These are phyloP conservation scores for Talaromyces sp. DNA, from an alignment of 2,329 filamentous ascomycete genomes.

Conservation along the genomic window DNA sequence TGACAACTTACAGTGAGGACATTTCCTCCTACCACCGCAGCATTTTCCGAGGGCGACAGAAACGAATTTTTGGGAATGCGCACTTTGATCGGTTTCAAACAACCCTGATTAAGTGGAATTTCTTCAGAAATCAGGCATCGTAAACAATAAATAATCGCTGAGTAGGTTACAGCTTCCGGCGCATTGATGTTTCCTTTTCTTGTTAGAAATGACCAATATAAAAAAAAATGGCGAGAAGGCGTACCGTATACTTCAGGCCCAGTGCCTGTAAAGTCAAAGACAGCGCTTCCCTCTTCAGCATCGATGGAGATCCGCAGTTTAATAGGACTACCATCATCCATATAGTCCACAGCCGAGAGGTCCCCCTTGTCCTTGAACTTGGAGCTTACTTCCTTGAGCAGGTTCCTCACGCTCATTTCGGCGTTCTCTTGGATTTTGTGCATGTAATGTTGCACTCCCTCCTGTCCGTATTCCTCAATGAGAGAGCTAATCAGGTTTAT, in stretches of 20 bases:
- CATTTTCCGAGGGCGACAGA: slow-evolving; percentile 63
- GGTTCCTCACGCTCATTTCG: slow-evolving; percentile 62
- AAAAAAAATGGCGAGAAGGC: slow-evolving; percentile 11
- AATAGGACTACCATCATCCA: slow-evolving; percentile 80
- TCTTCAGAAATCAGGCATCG: slow-evolving; percentile 69
- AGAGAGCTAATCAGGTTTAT: slow-evolving; percentile 65
- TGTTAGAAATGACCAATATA: not conserved
- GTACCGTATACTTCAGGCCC: slow-evolving; percentile 66
- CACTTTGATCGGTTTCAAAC: slow-evolving; percentile 65
- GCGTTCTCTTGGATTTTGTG: slow-evolving; percentile 70
- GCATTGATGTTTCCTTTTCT: slow-evolving; percentile 62
- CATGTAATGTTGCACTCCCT: slow-evolving; percentile 75
- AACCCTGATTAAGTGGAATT: slow-evolving; percentile 78
- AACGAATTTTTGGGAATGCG: slow-evolving; percentile 65
- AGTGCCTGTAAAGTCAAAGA: slow-evolving; percentile 72
- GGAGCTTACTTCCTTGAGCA: slow-evolving; percentile 61
- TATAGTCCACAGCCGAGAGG: slow-evolving; percentile 66
- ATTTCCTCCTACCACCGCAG: slow-evolving; percentile 74
- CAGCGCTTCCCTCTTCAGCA: slow-evolving; percentile 61
- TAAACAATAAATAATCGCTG: slow-evolving; percentile 75
- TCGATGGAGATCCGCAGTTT: slow-evolving; percentile 67
- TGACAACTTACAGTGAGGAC: slow-evolving; percentile 54
- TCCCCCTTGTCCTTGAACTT: slow-evolving; percentile 57
- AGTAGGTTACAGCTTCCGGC: slow-evolving; percentile 70
- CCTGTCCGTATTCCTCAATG: slow-evolving; percentile 67